Base-by-base conservation (phyloP, 805 yeast genomes). In the Pichia manshurica region DNA sequence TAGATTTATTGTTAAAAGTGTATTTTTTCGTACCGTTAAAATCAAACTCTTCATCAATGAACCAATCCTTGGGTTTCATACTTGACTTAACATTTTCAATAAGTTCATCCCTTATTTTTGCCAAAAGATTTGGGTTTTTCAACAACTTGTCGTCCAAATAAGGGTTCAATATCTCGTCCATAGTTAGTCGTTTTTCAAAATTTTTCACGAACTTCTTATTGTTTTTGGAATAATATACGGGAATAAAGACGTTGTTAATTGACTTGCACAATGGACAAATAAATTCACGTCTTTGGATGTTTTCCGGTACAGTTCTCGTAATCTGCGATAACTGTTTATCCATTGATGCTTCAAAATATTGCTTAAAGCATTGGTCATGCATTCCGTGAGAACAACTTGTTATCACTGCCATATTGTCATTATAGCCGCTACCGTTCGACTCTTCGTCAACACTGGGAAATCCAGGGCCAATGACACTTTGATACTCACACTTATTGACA, bases 361-460 rank as follows among this genome's bases (percentile, higher is more conserved):
- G 79, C 45, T 78, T 64, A 57, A 82, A 84, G 61, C 99, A 91
- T 16, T 77, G 72, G 51, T 77, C 79, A 63, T 91, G 99, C 82
- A 91, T 84, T 2, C 96, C 95, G 65, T 91, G 99, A 1, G 96
- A 95, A 69, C 99, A 91, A 44, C 95, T 83, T 51, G 80, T 76
- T 3, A 83, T 71, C 1, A 84, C 74, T 7, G 75, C 62, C 48
- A 72, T 71, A 41, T 68, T 67, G 36, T 76, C 71, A 36, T 67
- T 65, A 41, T 66, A 48, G 53, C 65, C 48, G 19, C 63, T 63
- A 4, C 42, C 43, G 19, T 44, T 36, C 3, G 23, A 10, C 16
- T 42, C 44, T 29, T 41, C 41, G 17, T 61, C 64, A 8, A 55
- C 58, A 4, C 58, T 44, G 2, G 81, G 78, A 55, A 84, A 87